These are phyloP conservation scores for Knoxia roxburghii DNA, from an alignment of 257 asterid species.

Conservation along the genomic window DNA sequence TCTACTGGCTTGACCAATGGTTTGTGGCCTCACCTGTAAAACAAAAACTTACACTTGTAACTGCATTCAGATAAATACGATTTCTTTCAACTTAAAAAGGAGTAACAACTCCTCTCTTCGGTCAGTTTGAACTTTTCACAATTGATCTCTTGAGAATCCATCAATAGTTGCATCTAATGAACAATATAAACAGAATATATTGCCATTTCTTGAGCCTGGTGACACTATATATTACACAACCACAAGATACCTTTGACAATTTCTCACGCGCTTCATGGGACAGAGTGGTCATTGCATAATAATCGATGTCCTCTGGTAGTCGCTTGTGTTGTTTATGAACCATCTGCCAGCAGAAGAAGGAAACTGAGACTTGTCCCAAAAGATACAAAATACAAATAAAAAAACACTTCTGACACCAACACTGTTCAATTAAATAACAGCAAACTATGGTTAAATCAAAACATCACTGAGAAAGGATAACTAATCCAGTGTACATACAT, in stretches of 20 bases:
- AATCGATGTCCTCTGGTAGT: constrained; percentile 76
- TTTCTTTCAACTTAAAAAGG: too few relatives aligned
- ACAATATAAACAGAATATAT: background rate
- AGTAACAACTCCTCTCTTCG: too few relatives aligned
- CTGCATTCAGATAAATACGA: background rate
- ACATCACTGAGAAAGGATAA: background rate
- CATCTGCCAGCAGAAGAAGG: constrained; percentile 53
- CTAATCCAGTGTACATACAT: background rate
- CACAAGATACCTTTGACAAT: constrained; percentile 68
- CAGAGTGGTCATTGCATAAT: constrained; percentile 65
- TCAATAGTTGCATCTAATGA: background rate
- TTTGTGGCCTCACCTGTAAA: constrained; percentile 83
- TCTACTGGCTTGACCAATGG: constrained; percentile 96
- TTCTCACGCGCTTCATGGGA: constrained; percentile 94
- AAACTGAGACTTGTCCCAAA: background rate
- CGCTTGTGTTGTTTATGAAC: constrained; percentile 74
- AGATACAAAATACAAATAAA: constrained; percentile 7
- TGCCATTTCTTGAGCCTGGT: background rate
- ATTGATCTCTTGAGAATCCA: background rate
- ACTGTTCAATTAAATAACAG: background rate
- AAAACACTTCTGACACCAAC: background rate
- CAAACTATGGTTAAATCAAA: background rate
- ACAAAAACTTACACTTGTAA: background rate
- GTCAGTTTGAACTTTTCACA: too few relatives aligned
- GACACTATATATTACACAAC: background rate